Evolutionary conservation across 2,329 filamentous ascomycete genomes (phyloP).

Genomic region (Ilyonectria robusta): DNA sequence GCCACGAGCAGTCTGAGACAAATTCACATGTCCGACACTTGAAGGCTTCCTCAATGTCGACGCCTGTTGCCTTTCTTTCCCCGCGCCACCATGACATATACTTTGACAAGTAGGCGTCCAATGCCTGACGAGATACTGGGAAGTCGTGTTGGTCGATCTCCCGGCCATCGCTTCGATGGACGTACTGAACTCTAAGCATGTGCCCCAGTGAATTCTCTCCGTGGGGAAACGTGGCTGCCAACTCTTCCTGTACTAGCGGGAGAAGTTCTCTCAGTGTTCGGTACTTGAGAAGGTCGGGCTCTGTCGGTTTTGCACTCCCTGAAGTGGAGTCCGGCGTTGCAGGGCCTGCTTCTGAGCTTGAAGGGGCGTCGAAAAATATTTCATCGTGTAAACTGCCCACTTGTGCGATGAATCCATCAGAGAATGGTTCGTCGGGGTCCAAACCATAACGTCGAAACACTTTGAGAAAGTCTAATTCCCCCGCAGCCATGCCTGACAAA

Average conservation of each 20-base stretch:
- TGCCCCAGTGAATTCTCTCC: constrained; percentile 64
- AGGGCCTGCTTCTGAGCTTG: constrained; percentile 51
- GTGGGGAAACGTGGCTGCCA: constrained; percentile 67
- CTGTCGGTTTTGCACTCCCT: constrained; percentile 36
- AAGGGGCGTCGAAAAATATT: constrained; percentile 66
- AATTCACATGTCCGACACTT: constrained; percentile 93
- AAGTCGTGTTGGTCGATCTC: constrained; percentile 72
- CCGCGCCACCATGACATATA: constrained; percentile 94
- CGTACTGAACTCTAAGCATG: constrained; percentile 69
- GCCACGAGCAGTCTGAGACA: constrained; percentile 83
- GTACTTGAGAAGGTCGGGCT: constrained; percentile 61
- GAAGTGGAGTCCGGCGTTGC: constrained; percentile 6
- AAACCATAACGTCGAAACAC: constrained; percentile 82
- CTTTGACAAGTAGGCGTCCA: constrained; percentile 76
- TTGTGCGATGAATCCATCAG: constrained; percentile 83
- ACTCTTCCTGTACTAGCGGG: constrained; percentile 61
- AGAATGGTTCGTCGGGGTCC: constrained; percentile 76
- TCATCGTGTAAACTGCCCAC: constrained; percentile 79
- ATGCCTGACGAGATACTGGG: constrained; percentile 73
- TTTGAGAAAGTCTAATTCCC: constrained; percentile 76
- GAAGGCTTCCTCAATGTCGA: constrained; percentile 86
- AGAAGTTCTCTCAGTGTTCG: constrained; percentile 63
- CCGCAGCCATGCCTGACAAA: constrained; percentile 81
- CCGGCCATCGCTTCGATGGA: constrained; percentile 66
- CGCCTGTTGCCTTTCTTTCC: constrained; percentile 78